A percentile compares a stretch with the other conserved stretches of the same genome.
Evolutionary conservation across 2,329 filamentous ascomycete genomes (phyloP).

Genomic region (Ophiognomonia clavigignenti-juglandacearum): DNA sequence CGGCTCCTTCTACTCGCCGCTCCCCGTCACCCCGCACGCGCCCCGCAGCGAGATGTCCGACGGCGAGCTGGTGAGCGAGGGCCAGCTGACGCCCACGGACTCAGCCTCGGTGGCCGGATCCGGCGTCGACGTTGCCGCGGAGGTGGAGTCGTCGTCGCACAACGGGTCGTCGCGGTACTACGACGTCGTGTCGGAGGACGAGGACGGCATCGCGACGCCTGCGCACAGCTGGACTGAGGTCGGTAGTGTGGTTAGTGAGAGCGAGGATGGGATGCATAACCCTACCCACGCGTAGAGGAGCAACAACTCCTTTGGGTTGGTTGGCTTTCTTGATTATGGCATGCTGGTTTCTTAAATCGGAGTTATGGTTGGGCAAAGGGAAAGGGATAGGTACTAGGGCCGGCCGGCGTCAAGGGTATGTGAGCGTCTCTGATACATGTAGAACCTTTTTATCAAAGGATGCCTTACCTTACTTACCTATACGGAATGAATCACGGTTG

Average conservation of each 20-base stretch:
- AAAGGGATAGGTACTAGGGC: not conserved
- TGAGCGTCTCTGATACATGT: not conserved
- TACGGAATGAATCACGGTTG: not conserved
- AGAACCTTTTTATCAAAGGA: constrained; percentile 19
- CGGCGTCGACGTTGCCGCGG: constrained; percentile 41
- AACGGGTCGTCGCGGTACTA: constrained; percentile 37
- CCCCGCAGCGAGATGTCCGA: constrained; percentile 42
- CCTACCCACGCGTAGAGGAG: constrained; percentile 27
- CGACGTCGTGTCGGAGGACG: constrained; percentile 56
- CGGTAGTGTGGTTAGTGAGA: constrained; percentile 57
- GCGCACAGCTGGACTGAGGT: constrained; percentile 59
- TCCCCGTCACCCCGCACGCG: constrained; percentile 46
- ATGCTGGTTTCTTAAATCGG: not conserved
- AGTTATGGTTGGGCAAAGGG: not conserved
- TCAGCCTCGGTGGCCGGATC: constrained; percentile 51
- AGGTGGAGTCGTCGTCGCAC: constrained; percentile 34
- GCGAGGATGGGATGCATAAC: constrained; percentile 31
- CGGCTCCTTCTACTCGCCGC: constrained; percentile 54
- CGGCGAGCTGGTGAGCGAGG: constrained; percentile 43
- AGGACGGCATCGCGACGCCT: constrained; percentile 52
- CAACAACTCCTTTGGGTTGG: not conserved
- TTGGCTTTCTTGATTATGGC: not conserved
- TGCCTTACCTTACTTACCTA: constrained; percentile 11
- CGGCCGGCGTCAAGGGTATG: constrained; percentile 11
- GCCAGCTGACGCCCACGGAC: constrained; percentile 55